phyloP scores from a whole-genome alignment of 441 rosid genomes.

The Lepidium campestre region DNA sequence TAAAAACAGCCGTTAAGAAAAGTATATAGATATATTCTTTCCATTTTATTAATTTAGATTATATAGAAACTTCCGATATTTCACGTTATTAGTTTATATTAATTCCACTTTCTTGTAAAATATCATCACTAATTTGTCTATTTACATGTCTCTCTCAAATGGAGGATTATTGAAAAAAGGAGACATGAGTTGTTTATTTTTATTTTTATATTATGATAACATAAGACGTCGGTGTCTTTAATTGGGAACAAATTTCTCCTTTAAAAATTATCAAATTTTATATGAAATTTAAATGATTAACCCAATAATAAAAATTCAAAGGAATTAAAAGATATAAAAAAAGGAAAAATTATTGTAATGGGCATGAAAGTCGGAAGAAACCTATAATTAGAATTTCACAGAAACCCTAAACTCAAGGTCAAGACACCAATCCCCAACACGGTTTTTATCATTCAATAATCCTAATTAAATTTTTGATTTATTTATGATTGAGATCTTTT shows the following conservation, averaged over 20 bases:
- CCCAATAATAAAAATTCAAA: not conserved
- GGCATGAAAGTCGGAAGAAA: slow-evolving; percentile 35
- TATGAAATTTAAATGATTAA: not conserved
- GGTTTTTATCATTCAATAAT: slow-evolving; percentile 33
- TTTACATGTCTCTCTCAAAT: too few species aligned
- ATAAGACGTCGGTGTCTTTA: too few species aligned
- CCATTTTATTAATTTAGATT: not conserved
- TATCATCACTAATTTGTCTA: too few species aligned
- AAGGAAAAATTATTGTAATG: slow-evolving; percentile 9
- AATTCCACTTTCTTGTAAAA: not conserved
- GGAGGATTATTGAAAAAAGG: too few species aligned
- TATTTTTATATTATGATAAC: too few species aligned
- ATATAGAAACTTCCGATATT: not conserved
- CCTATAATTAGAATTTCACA: slow-evolving; percentile 33
- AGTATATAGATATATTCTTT: not conserved
- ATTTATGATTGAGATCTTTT: slow-evolving; percentile 3
- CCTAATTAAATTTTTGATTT: slow-evolving; percentile 4
- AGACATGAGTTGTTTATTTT: too few species aligned
- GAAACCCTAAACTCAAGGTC: slow-evolving; percentile 29
- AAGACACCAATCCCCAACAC: slow-evolving; percentile 33
- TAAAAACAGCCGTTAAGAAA: not conserved
- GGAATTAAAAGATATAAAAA: not conserved
- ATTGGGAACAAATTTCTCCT: too few species aligned
- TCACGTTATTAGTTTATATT: not conserved
- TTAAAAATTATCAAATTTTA: too few species aligned